Base-by-base conservation (phyloP, 768 basidiomycete species). In the Termitomyces sp. region DNA sequence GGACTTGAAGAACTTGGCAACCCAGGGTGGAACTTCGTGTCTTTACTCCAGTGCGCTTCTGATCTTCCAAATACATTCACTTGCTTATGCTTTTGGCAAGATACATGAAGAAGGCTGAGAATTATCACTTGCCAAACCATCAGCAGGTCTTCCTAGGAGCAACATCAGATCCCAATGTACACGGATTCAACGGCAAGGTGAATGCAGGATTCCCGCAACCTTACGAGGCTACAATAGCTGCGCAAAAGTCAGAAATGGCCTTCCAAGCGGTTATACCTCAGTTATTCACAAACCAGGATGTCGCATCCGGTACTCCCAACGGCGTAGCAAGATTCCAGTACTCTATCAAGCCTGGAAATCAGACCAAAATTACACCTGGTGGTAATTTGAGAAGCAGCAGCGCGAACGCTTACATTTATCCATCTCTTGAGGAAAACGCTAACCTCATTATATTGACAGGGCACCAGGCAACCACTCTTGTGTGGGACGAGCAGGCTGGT, bases 21-120 rank as follows among this genome's bases (percentile, higher is more conserved):
- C 24, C 59, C 61, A 24, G 61, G 61, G 15, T 62, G 61, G 61
- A 62, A 62, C n/a, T 62, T 58, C 24, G 22, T 50, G 14, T 53
- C 59, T 17, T 19, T 62, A 7, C 34, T 60, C 5, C n/a, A 34
- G 59, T 53, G n/a, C 11, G 53, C 21, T 0, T 1, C 0, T 8
- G 6, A 19, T 17, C 19, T 14, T n/a, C n/a, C 14, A 8, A 17
- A 2, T 11, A n/a, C 2, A 17, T 30, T 2, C 5, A 1, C 19
- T 10, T 34, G n/a, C 26, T 24, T 19, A 30, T 24, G 5, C 12
- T 45, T 45, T 15, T 22, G 4, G 21, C 26, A 26, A 60, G 59
- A 11, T 60, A 55, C 43, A 60, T 60, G 59, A 57, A 53, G 41
- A 56, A 54, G 47, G 44, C 59, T 34, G 59, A 60, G 22, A 1